phyloP scores from a whole-genome alignment of 306 rosid genomes.

The Vachellia collinsii region DNA sequence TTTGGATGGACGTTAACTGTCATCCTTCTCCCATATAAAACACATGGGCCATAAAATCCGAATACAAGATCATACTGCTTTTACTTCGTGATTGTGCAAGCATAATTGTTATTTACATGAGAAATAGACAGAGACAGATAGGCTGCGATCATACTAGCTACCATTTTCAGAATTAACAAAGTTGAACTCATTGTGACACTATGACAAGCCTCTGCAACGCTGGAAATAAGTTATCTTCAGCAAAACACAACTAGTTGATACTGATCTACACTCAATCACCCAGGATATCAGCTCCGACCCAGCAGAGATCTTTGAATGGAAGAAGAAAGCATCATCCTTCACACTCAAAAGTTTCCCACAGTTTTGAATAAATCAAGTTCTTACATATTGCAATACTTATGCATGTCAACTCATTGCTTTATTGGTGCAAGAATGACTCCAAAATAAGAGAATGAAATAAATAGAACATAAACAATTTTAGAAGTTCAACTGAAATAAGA shows the following conservation, averaged over 20 bases:
- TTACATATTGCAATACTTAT: neutral
- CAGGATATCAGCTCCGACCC: neutral
- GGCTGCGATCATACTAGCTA: neutral
- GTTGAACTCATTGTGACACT: neutral
- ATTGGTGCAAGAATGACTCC: conserved; percentile 18
- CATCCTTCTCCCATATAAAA: conserved; percentile 8
- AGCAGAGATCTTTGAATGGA: conserved; percentile 4
- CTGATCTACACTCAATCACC: neutral
- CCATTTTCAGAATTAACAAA: neutral
- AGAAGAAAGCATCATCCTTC: conserved; percentile 13
- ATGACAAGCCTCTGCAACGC: neutral
- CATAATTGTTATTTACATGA: neutral
- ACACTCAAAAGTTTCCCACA: conserved; percentile 6
- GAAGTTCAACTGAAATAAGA: conserved; percentile 25
- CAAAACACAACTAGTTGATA: neutral
- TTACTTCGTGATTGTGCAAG: neutral
- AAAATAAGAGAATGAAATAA: conserved; percentile 10
- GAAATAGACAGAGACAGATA: neutral
- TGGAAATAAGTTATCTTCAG: neutral
- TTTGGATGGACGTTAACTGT: conserved; percentile 2
- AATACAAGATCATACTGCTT: neutral
- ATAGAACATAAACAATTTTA: conserved; percentile 20
- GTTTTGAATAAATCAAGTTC: conserved; percentile 17
- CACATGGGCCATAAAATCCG: neutral
- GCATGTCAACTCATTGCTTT: neutral